Conservation (phyloP, 768 basidiomycete species). For the Phanerodontia chrysosporium region DNA sequence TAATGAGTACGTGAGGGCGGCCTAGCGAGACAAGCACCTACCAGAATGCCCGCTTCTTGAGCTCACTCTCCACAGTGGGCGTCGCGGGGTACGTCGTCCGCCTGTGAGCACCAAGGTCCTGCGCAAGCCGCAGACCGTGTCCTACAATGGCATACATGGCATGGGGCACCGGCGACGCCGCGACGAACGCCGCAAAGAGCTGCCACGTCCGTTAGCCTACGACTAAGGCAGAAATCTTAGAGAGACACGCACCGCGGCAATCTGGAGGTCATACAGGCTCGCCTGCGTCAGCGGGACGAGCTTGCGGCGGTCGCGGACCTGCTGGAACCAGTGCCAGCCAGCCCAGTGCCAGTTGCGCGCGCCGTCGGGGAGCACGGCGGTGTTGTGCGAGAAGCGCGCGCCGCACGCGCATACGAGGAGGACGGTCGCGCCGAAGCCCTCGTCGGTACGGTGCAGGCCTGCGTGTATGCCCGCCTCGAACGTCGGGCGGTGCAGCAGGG, state of each 20-base stretch:
- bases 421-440: constrained; percentile 33
- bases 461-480: constrained; percentile 32
- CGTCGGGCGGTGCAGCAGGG: constrained; percentile 37
- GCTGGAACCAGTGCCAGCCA: constrained; percentile 42
- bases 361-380: constrained; percentile 23
- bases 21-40: constrained; percentile 13
- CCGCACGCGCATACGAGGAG: constrained; percentile 31
- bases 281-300: constrained; percentile 44
- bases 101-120: constrained; percentile 77
- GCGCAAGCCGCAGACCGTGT: constrained; percentile 40
- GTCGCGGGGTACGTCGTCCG: constrained; percentile 47
- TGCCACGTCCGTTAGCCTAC: not conserved
- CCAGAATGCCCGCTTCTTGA: constrained; percentile 82
- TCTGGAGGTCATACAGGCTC: constrained; percentile 64
- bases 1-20: not conserved
- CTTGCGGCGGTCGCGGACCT: constrained; percentile 51
- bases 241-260: constrained; percentile 45
- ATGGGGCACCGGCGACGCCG: constrained; percentile 7
- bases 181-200: constrained; percentile 7
- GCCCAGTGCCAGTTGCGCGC: constrained; percentile 7
- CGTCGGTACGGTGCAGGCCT: constrained; percentile 30
- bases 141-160: constrained; percentile 25
- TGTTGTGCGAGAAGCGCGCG: not conserved
- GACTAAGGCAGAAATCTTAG: not conserved
- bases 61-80: constrained; percentile 55